A percentile compares a stretch with the other conserved stretches of the same genome.
Conservation (phyloP, 805 yeast species). For the Monosporozyma servazzii region DNA sequence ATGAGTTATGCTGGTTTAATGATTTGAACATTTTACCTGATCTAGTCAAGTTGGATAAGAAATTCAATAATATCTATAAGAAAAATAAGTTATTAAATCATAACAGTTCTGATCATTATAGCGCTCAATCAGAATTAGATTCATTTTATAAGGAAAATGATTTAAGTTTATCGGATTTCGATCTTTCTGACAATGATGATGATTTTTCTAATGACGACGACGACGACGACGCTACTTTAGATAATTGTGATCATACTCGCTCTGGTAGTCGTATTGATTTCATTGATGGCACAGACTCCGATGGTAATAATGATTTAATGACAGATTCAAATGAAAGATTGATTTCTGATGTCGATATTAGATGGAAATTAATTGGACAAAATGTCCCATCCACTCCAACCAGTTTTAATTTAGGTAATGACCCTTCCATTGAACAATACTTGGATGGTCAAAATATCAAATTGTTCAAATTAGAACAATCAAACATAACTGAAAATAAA, state of each 20-base stretch:
- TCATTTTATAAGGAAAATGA: neutral
- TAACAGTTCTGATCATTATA: neutral
- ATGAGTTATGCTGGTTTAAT: conserved; percentile 12
- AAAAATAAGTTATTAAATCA: conserved; percentile 1
- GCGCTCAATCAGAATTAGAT: neutral
- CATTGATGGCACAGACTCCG: neutral
- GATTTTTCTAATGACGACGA: conserved; percentile 5
- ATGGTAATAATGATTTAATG: neutral
- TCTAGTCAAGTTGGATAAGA: conserved; percentile 7
- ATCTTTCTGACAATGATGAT: conserved; percentile 4
- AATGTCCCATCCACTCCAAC: neutral
- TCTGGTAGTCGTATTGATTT: neutral
- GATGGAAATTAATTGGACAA: conserved; percentile 4
- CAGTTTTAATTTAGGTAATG: neutral
- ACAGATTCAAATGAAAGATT: neutral
- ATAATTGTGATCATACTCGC: neutral
- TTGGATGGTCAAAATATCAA: conserved; percentile 20
- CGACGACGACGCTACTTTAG: conserved; percentile 4
- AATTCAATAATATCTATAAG: conserved; percentile 1
- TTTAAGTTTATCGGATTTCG: conserved; percentile 5
- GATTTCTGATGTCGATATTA: neutral
- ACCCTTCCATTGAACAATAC: conserved; percentile 5
- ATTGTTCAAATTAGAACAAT: conserved; percentile 11
- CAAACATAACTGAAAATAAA: conserved; percentile 8
- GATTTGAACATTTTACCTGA: conserved; percentile 6